Base-by-base conservation (phyloP, 1,284 basidiomycete genomes). In the Ganoderma resinaceum region DNA sequence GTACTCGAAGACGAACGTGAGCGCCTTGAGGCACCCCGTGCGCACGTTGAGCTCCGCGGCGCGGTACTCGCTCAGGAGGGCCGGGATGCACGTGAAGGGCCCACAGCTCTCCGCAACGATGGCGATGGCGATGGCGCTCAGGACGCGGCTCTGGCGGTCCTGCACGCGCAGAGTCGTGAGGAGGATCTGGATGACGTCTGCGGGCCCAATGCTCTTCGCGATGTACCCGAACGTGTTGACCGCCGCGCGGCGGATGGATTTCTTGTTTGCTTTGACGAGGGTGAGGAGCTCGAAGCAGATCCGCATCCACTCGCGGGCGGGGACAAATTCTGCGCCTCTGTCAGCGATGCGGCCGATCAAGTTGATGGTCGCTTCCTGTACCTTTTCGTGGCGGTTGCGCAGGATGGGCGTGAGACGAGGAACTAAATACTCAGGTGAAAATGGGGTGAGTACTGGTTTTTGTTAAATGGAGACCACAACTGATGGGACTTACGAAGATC, bases 211-310 rank as follows among this genome's bases (percentile, higher is more conserved):
- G 81, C 95, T 97, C 84, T 98, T 98, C 70, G 98, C 98, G 73
- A 99, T 99, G 77, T 99, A 99, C 76, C 98, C 98, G 75, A 99
- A 99, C 2, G 97, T 98, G 85, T 99, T 99, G 82, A 99, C 97
- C 20, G 97, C 97, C 0, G 98, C 98, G 80, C 97, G 94, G 67
- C 98, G 93, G 77, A 99, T 99, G 38, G 95, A 96, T 83, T 98
- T 98, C 85, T 99, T 99, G 84, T 99, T 97, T 8, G 98, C 98
- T 80, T 99, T 99, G 76, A 99, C 87, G 57, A 99, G 85, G 78
- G 99, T 97, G 61, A 99, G 88, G 49, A 99, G 84, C 81, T 99
- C 98, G 81, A 99, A 99, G 80, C 98, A 99, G 80, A 99, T 99
- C 77, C 98, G 93, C 98, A 99, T 99, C 97, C 97, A 99, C 82